Percentiles rank a stretch among this genome's conserved stretches.
phyloP scores from a whole-genome alignment of 139 green algal species.

The Zygnema circumcarinatum region DNA sequence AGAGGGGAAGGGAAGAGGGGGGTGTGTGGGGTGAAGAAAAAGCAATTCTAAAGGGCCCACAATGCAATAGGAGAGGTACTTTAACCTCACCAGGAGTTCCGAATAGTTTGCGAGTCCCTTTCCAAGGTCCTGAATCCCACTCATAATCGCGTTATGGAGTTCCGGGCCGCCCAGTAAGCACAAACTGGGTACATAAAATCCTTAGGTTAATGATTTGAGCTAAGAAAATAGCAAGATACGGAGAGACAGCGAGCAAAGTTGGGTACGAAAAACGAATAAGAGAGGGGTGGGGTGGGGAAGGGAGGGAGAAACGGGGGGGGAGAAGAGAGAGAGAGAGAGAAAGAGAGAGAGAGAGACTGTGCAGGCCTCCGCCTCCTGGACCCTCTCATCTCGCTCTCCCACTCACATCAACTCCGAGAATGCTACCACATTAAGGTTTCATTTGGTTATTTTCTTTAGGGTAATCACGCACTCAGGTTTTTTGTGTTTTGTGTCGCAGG shows the following conservation, averaged over 20 bases:
- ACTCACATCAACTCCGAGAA: too few relatives aligned
- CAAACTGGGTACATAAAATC: conserved; percentile 12
- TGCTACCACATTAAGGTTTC: too few relatives aligned
- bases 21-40: too few relatives aligned
- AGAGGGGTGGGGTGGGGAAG: neutral
- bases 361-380: too few relatives aligned
- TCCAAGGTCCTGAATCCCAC: conserved; percentile 33
- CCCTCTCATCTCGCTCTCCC: too few relatives aligned
- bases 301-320: neutral
- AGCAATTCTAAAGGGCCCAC: too few relatives aligned
- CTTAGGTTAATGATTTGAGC: neutral
- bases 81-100: conserved; percentile 21
- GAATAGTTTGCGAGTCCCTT: conserved; percentile 11
- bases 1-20: neutral
- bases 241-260: neutral
- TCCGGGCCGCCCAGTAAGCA: conserved; percentile 12
- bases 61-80: neutral
- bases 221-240: neutral
- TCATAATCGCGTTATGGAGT: conserved; percentile 43
- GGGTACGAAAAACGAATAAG: conserved; percentile 3
- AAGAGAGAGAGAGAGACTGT: neutral
- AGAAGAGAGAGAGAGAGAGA: neutral
- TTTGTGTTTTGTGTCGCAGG: too few relatives aligned
- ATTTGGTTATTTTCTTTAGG: too few relatives aligned
- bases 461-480: too few relatives aligned